A percentile compares a stretch with the other conserved stretches of the same genome.
phyloP scores from a whole-genome alignment of 148 eudicot species.

The Salicornia ramosissima region DNA sequence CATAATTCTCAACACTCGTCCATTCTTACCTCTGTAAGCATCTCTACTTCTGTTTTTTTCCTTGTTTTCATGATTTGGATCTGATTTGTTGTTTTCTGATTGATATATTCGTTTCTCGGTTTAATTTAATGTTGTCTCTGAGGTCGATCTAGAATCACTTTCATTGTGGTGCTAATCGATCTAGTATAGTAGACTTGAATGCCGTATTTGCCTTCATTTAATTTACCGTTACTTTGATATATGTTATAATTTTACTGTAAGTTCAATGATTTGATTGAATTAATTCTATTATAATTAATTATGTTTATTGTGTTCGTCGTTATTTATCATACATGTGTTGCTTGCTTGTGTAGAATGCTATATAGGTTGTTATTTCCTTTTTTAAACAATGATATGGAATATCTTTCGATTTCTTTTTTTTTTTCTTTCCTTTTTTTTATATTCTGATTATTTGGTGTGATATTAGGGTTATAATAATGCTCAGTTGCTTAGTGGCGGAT shows the following conservation, averaged over 20 bases:
- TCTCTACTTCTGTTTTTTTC: background rate
- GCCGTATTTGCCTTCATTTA: background rate
- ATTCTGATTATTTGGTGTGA: constrained; percentile 2
- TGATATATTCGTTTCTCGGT: background rate
- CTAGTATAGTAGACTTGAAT: background rate
- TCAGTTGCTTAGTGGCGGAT: constrained; percentile 21
- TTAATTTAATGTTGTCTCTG: background rate
- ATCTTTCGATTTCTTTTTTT: too few species aligned
- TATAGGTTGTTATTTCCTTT: background rate
- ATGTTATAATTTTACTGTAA: too few species aligned
- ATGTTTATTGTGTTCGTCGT: background rate
- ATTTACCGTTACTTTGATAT: background rate
- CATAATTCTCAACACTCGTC: constrained; percentile 2
- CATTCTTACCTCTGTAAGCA: constrained; percentile 19
- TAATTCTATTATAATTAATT: background rate
- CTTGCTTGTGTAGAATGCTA: background rate
- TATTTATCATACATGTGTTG: background rate
- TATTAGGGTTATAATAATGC: constrained; percentile 23
- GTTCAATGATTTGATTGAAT: background rate
- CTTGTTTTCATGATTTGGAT: background rate
- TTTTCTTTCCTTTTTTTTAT: background rate
- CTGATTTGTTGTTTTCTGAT: background rate
- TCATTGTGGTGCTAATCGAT: background rate
- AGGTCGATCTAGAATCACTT: background rate
- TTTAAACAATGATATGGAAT: background rate